These are phyloP conservation scores for Nicotiana attenuata DNA, from an alignment of 257 asterid species.

Conservation along the genomic window DNA sequence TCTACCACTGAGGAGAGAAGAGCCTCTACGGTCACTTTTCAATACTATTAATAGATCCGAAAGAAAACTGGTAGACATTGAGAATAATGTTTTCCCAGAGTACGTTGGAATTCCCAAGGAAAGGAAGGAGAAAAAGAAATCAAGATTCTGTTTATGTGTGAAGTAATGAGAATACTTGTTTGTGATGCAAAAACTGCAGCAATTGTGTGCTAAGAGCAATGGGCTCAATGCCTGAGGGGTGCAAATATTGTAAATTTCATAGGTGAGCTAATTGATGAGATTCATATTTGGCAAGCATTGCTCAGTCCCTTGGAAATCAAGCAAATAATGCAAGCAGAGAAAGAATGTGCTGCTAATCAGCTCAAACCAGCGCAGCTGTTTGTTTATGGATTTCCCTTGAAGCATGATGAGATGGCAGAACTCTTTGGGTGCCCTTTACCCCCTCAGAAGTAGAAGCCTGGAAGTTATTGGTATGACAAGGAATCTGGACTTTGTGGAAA, in stretches of 20 bases:
- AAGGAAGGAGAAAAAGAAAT: conserved; percentile 55
- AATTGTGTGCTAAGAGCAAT: too few relatives aligned
- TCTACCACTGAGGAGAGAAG: not conserved
- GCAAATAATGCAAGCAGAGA: conserved; percentile 71
- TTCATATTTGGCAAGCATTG: conserved; percentile 47
- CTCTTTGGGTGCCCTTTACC: conserved; percentile 34
- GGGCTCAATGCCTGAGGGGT: too few relatives aligned
- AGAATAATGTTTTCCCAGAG: conserved; percentile 56
- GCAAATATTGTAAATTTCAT: not conserved
- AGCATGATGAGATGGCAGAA: conserved; percentile 71
- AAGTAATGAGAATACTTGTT: not conserved
- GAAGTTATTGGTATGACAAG: conserved; percentile 92
- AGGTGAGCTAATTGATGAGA: conserved; percentile 5
- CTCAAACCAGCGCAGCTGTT: conserved; percentile 78
- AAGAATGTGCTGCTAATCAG: conserved; percentile 73
- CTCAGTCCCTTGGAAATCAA: conserved; percentile 80
- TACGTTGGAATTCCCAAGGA: conserved; percentile 29
- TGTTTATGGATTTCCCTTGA: conserved; percentile 70
- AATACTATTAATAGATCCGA: conserved; percentile 53
- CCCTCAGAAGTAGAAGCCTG: conserved; percentile 45
- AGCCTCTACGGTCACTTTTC: conserved; percentile 41
- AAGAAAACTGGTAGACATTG: conserved; percentile 38
- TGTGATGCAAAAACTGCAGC: too few relatives aligned
- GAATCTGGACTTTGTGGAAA: conserved; percentile 88
- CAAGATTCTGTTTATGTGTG: conserved; percentile 66